These are phyloP conservation scores for Vaccinium myrtillus DNA, from an alignment of 148 eudicot species.

Conservation along the genomic window DNA sequence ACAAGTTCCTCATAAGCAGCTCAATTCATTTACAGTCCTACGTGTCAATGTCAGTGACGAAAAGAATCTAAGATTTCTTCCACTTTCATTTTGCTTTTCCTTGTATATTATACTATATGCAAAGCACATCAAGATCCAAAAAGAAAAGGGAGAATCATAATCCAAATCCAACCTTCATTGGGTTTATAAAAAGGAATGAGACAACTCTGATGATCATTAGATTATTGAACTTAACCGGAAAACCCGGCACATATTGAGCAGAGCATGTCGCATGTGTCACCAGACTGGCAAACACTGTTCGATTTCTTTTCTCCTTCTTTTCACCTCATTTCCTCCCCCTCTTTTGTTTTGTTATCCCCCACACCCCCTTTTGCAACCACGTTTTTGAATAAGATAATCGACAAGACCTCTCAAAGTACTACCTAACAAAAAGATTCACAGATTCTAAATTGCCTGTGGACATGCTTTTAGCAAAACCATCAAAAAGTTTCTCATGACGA, in stretches of 20 bases:
- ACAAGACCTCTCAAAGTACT: not conserved
- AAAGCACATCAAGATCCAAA: not conserved
- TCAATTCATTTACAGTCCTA: no score
- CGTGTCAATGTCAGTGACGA: no score
- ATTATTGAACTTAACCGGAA: not conserved
- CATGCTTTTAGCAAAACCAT: not conserved
- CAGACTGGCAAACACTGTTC: not conserved
- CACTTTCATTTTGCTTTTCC: not conserved
- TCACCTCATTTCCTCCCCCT: not conserved
- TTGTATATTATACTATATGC: not conserved
- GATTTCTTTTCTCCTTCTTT: not conserved
- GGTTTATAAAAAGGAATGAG: not conserved
- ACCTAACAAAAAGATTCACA: not conserved
- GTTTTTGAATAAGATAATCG: not conserved
- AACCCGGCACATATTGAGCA: not conserved
- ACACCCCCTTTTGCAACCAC: not conserved
- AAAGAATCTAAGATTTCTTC: not conserved
- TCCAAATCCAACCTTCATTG: not conserved
- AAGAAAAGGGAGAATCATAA: not conserved
- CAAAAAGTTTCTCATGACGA: not conserved
- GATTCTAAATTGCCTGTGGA: not conserved
- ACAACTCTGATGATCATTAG: not conserved
- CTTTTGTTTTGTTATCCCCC: not conserved
- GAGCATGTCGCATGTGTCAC: not conserved
- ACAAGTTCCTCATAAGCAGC: no score